Conservation (phyloP, 768 basidiomycete genomes). For the Rhodotorula paludigena region DNA sequence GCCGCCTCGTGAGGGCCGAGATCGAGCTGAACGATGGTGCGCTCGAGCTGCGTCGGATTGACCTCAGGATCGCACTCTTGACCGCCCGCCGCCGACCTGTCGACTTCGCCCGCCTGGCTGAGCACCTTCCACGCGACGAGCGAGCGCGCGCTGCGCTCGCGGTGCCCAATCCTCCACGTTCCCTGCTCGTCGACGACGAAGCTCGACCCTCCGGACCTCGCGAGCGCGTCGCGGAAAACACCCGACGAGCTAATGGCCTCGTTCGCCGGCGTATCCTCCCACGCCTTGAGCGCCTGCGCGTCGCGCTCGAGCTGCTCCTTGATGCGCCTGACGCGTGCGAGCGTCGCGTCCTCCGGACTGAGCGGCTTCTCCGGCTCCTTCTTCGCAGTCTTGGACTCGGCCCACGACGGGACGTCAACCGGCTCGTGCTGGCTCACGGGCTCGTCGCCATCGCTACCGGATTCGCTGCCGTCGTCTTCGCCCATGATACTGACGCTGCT, state of each 20-base stretch:
- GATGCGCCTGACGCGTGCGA: neutral
- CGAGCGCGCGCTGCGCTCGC: slow-evolving; percentile 9
- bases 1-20: neutral
- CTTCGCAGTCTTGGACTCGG: neutral
- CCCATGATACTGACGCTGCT: neutral
- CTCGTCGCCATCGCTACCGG: neutral
- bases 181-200: neutral
- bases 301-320: slow-evolving; percentile 3
- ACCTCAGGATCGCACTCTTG: too few species aligned
- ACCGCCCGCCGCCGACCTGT: neutral
- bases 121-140: slow-evolving; percentile 1
- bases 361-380: neutral
- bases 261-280: neutral
- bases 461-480: neutral
- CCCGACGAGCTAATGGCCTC: neutral
- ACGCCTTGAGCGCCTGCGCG: neutral
- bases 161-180: neutral
- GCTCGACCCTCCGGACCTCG: neutral
- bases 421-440: neutral
- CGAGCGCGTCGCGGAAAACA: neutral
- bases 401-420: neutral
- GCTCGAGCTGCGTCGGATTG: too few species aligned
- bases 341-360: neutral
- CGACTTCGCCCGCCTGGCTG: neutral
- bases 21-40: neutral